Conservation (phyloP, 2,329 filamentous ascomycete genomes). For the Juglanconis sp. region DNA sequence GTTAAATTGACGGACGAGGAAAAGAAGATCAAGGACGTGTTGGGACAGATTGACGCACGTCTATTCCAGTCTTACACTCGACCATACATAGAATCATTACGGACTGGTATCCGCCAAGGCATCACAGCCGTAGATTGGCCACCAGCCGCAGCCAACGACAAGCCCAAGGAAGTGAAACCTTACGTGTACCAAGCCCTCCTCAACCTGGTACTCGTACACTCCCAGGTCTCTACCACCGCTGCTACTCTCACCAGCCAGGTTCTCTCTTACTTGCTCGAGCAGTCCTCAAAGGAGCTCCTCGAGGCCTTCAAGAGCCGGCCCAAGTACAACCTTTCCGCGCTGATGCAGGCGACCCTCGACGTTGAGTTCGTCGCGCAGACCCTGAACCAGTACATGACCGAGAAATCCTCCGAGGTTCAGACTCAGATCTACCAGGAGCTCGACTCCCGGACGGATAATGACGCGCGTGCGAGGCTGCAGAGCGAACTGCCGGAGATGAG, state of each 20-base stretch:
- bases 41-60: slow-evolving; percentile 83
- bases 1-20: slow-evolving; percentile 92
- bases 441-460: slow-evolving; percentile 84
- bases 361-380: slow-evolving; percentile 97
- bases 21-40: slow-evolving; percentile 85
- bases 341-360: slow-evolving; percentile 97
- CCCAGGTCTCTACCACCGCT: slow-evolving; percentile 78
- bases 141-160: slow-evolving; percentile 47
- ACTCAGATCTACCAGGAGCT: slow-evolving; percentile 89
- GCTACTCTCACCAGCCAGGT: slow-evolving; percentile 75
- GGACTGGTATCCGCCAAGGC: slow-evolving; percentile 68
- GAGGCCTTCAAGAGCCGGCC: slow-evolving; percentile 68
- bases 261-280: slow-evolving; percentile 81
- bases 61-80: slow-evolving; percentile 91
- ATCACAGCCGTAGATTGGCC: slow-evolving; percentile 71
- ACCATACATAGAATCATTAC: slow-evolving; percentile 67
- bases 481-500: slow-evolving; percentile 88
- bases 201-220: slow-evolving; percentile 84
- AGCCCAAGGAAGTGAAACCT: slow-evolving; percentile 73
- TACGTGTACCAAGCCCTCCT: slow-evolving; percentile 90
- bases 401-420: slow-evolving; percentile 76
- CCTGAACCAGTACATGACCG: slow-evolving; percentile 82
- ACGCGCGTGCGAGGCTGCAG: slow-evolving; percentile 75
- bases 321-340: slow-evolving; percentile 70
- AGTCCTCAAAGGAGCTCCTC: slow-evolving; percentile 76